A percentile compares a stretch with the other conserved stretches of the same genome.
Conservation (phyloP, 2,329 filamentous ascomycete species). For the Aspergillus hortae region DNA sequence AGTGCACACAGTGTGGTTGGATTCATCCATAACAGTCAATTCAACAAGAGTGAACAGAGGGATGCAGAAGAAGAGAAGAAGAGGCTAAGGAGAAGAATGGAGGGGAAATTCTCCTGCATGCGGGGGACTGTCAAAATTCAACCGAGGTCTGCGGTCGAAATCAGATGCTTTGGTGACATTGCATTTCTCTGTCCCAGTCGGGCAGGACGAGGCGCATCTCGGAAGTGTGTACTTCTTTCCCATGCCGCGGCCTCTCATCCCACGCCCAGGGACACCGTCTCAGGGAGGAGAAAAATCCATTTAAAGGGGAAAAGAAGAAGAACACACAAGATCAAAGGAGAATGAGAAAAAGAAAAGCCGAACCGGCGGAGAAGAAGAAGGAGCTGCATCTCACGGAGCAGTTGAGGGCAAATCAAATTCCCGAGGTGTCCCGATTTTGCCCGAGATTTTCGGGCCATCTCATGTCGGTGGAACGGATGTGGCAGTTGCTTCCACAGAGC, state of each 20-base stretch:
- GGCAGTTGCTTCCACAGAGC: background rate
- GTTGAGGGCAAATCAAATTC: slow-evolving; percentile 16
- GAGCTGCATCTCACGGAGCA: background rate
- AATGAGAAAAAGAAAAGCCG: background rate
- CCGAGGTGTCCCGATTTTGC: slow-evolving; percentile 20
- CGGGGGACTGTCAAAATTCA: background rate
- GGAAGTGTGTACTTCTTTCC: too few relatives aligned
- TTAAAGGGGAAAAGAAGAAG: background rate
- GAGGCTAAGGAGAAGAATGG: background rate
- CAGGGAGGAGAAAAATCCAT: background rate
- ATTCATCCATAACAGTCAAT: background rate
- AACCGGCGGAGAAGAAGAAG: background rate
- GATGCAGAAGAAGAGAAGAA: background rate
- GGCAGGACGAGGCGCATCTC: too few relatives aligned
- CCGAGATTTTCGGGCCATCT: slow-evolving; percentile 10
- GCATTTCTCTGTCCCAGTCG: background rate
- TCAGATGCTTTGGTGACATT: background rate
- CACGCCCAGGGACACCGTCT: background rate
- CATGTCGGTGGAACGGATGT: slow-evolving; percentile 11
- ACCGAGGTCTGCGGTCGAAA: background rate
- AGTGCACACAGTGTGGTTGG: too few relatives aligned
- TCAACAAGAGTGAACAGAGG: background rate
- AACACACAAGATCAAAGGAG: slow-evolving; percentile 5
- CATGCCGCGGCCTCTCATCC: too few relatives aligned
- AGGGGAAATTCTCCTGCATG: background rate